These are phyloP conservation scores for Monosporascus cannonballus DNA, from an alignment of 2,329 filamentous ascomycete genomes.

Conservation along the genomic window DNA sequence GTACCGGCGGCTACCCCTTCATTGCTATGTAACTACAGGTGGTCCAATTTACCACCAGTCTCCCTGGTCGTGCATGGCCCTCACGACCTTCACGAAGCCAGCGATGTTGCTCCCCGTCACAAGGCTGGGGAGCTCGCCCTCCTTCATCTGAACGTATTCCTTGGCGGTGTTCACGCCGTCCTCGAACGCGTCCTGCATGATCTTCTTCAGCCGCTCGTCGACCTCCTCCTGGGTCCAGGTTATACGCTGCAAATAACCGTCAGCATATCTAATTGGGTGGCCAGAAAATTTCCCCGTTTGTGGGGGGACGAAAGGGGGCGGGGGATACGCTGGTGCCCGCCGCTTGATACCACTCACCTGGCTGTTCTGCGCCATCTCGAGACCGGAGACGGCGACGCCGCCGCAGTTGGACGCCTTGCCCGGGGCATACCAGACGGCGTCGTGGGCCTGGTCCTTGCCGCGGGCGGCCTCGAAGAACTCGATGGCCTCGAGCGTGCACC, in stretches of 20 bases:
- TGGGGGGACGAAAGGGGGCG: background rate
- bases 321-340: background rate
- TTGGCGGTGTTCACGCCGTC: slow-evolving; percentile 84
- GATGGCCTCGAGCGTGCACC: slow-evolving; percentile 92
- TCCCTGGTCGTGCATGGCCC: slow-evolving; percentile 92
- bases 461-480: slow-evolving; percentile 78
- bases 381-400: slow-evolving; percentile 92
- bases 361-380: slow-evolving; percentile 99
- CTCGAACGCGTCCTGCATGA: slow-evolving; percentile 93
- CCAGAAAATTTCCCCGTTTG: no score
- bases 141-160: slow-evolving; percentile 72
- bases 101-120: slow-evolving; percentile 96
- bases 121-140: slow-evolving; percentile 81
- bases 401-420: slow-evolving; percentile 97
- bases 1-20: background rate
- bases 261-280: no score
- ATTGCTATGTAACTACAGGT: background rate
- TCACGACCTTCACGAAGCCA: slow-evolving; percentile 92
- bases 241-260: slow-evolving; percentile 48
- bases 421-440: slow-evolving; percentile 89
- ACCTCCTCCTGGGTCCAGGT: slow-evolving; percentile 87
- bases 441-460: slow-evolving; percentile 58
- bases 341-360: slow-evolving; percentile 21
- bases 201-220: slow-evolving; percentile 80
- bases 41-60: slow-evolving; percentile 66